Percentiles rank a stretch among this genome's conserved stretches.
phyloP scores from a whole-genome alignment of 2,329 filamentous ascomycete genomes.

The Plectosphaerella plurivora region DNA sequence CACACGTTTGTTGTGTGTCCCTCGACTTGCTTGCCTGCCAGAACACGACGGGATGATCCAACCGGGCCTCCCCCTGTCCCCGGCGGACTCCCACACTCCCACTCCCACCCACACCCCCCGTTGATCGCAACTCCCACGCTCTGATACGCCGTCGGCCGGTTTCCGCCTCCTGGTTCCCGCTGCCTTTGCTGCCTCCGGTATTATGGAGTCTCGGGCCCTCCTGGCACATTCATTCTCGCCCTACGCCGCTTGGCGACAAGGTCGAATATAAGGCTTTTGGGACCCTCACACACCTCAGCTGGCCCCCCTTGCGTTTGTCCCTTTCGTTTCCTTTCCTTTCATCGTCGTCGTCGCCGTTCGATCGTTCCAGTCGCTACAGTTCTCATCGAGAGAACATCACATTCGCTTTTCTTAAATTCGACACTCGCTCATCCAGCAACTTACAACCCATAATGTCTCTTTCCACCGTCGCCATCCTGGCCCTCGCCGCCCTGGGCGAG shows the following conservation, averaged over 20 bases:
- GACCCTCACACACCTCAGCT: neutral
- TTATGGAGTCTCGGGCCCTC: neutral
- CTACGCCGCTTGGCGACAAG: slow-evolving; percentile 1
- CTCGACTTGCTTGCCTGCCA: too few relatives aligned
- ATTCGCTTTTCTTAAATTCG: neutral
- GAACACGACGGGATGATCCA: too few relatives aligned
- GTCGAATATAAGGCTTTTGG: slow-evolving; percentile 1
- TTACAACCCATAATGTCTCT: slow-evolving; percentile 8
- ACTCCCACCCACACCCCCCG: neutral
- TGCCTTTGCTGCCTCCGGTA: neutral
- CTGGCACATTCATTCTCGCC: neutral
- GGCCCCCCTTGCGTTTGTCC: neutral
- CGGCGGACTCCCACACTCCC: neutral
- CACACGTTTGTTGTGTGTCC: too few relatives aligned
- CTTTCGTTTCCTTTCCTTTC: neutral
- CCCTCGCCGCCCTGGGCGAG: slow-evolving; percentile 4
- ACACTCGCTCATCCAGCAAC: neutral
- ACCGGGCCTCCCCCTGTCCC: too few relatives aligned
- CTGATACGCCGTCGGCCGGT: neutral
- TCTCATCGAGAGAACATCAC: slow-evolving; percentile 3
- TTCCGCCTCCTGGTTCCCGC: neutral
- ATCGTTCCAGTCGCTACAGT: neutral
- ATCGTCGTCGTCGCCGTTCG: neutral
- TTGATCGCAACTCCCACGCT: neutral
- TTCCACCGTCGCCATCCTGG: slow-evolving; percentile 9